These are phyloP conservation scores for Kwoniella sp. DNA, from an alignment of 768 basidiomycete genomes.

Conservation along the genomic window DNA sequence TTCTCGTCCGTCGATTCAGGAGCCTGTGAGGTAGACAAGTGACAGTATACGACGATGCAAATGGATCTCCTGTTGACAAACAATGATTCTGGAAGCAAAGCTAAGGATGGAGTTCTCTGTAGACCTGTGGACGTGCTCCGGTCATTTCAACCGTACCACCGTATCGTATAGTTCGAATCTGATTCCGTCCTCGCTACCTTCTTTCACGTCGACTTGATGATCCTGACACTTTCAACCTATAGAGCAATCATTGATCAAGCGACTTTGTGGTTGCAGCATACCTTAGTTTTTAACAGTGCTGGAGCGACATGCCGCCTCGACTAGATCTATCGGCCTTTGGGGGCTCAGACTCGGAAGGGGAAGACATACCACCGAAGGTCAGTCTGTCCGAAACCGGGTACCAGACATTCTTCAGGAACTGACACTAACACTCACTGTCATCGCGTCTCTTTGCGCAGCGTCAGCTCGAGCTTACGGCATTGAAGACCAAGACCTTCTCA, in stretches of 20 bases:
- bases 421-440: too few relatives aligned
- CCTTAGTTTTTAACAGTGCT: too few relatives aligned
- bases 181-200: constrained; percentile 12
- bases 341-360: constrained; percentile 53
- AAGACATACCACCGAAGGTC: constrained; percentile 44
- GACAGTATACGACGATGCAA: neutral
- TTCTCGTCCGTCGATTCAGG: too few relatives aligned
- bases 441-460: constrained; percentile 60
- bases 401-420: neutral
- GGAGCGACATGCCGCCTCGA: constrained; percentile 42
- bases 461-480: constrained; percentile 75
- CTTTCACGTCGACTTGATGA: neutral
- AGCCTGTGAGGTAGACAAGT: too few relatives aligned
- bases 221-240: neutral
- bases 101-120: too few relatives aligned
- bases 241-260: too few relatives aligned
- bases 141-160: neutral
- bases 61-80: neutral
- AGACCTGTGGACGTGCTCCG: neutral
- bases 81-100: too few relatives aligned
- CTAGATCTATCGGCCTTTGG: constrained; percentile 54
- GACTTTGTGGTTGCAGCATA: too few relatives aligned
- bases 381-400: constrained; percentile 8
- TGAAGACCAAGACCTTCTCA: constrained; percentile 81
- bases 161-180: neutral